Evolutionary conservation across 2,329 filamentous ascomycete genomes (phyloP), one percentile per base, ranked within the genome.

Genomic region (Microsporum audouinii): DNA sequence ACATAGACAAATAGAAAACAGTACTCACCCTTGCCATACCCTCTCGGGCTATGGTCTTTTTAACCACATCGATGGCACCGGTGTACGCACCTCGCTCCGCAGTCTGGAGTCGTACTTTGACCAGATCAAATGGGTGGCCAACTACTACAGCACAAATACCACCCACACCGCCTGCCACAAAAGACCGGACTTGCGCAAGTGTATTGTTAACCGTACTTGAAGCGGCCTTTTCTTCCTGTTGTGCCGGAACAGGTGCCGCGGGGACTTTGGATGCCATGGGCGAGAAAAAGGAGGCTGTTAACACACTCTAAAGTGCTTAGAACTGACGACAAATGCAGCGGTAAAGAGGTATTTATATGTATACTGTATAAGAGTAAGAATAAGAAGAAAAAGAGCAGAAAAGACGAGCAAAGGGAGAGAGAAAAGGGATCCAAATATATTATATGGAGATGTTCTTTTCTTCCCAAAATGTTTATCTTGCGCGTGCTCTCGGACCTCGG

Each of bases 101-200:
- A 1, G 94, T 99, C 80, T 99, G 94, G 74, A 99, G 79, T 62
- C 94, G 88, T 66, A 99, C 94, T 79, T 99, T 99, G 74, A 97
- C 92, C 68, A 99, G 81, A 74, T 99, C 94, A 73, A 99, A 99
- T 7, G 94, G 94, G 75, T 99, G 94, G 61, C 94, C 88, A 63
- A 97, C 91, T 47, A 99, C 74, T 60, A 99, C 94, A 61, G 94
- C 92, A 78, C 89, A 97, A 56, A 99, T 76, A 68, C 94, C 94
- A 68, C 94, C 94, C 63, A 95, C 95, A 64, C 91, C 94, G 68
- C 94, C 94, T 5, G 92, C 92, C 6, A 82, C 86, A 58, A 99
- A 83, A 47, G 92, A 94, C 63, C 92, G 87, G 65, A 95, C 75
- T 73, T 84, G 84, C 60, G 84, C 81, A 55, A 86, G 70, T 1